Conservation (phyloP, 169 alveolate genomes). For the Plasmodium fragile region DNA sequence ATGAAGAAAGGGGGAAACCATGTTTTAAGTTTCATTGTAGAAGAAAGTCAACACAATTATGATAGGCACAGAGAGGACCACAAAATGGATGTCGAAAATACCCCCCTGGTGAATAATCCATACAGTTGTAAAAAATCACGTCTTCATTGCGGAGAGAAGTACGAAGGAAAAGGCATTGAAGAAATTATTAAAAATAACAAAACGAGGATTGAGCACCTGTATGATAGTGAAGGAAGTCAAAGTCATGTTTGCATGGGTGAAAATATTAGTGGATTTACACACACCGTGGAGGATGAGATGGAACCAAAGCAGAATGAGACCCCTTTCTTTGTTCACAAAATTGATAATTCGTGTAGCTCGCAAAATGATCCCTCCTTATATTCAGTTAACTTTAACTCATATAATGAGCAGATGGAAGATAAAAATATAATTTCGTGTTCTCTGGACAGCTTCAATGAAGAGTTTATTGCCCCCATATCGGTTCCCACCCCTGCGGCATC, state of each 20-base stretch:
- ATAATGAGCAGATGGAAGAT: constrained; percentile 26
- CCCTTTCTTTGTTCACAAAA: constrained; percentile 7
- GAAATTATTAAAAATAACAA: constrained; percentile 61
- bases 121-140: neutral
- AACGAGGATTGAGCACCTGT: constrained; percentile 64
- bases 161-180: constrained; percentile 18
- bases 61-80: neutral
- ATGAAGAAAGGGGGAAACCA: neutral
- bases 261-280: constrained; percentile 20
- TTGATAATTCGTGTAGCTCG: neutral
- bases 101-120: neutral
- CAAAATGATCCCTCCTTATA: constrained; percentile 19
- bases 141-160: neutral
- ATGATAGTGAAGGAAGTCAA: constrained; percentile 45
- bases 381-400: constrained; percentile 49
- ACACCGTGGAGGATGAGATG: neutral
- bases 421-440: constrained; percentile 22
- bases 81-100: constrained; percentile 5
- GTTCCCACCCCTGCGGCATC: constrained; percentile 72
- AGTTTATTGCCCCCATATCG: constrained; percentile 47
- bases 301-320: neutral
- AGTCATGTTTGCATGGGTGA: neutral
- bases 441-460: constrained; percentile 71
- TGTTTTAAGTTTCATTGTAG: constrained; percentile 41
- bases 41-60: constrained; percentile 16